phyloP scores from a whole-genome alignment of 2,329 filamentous ascomycete species.

The Alternaria sp. region DNA sequence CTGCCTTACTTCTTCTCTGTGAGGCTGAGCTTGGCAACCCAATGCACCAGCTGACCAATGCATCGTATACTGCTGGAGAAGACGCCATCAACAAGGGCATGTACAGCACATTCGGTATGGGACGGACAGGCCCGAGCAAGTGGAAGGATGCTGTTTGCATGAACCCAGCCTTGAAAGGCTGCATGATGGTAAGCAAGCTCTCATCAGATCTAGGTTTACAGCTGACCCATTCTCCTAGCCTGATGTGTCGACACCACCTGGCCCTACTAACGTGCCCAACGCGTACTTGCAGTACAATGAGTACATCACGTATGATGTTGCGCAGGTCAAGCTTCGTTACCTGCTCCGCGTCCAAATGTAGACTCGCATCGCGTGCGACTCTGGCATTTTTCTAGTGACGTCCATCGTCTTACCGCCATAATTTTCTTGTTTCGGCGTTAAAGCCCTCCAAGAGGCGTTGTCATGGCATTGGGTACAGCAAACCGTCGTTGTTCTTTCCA shows the following conservation, averaged over 20 bases:
- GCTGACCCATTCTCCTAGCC: slow-evolving; percentile 32
- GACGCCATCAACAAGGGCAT: slow-evolving; percentile 67
- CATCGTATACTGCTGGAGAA: slow-evolving; percentile 70
- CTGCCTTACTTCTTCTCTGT: slow-evolving; percentile 80
- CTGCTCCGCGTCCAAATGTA: slow-evolving; percentile 65
- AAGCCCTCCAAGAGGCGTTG: not conserved
- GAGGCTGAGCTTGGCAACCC: slow-evolving; percentile 83
- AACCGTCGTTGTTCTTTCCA: not conserved
- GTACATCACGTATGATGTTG: slow-evolving; percentile 74
- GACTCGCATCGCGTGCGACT: not conserved
- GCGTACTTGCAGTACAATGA: slow-evolving; percentile 73
- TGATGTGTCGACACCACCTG: slow-evolving; percentile 53
- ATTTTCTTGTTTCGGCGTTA: not conserved
- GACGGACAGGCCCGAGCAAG: slow-evolving; percentile 66
- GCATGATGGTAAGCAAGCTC: slow-evolving; percentile 68
- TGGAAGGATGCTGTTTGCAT: slow-evolving; percentile 81
- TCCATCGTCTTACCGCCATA: not conserved
- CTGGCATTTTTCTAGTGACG: not conserved
- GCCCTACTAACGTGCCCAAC: slow-evolving; percentile 57
- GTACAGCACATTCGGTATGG: slow-evolving; percentile 75
- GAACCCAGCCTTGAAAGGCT: slow-evolving; percentile 70
- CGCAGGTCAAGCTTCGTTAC: slow-evolving; percentile 75
- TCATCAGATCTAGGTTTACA: not conserved
- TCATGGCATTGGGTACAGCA: not conserved
- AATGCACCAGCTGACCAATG: slow-evolving; percentile 68